Base-by-base conservation (phyloP, 129 eudicot genomes). In the Oenanthe sinensis region DNA sequence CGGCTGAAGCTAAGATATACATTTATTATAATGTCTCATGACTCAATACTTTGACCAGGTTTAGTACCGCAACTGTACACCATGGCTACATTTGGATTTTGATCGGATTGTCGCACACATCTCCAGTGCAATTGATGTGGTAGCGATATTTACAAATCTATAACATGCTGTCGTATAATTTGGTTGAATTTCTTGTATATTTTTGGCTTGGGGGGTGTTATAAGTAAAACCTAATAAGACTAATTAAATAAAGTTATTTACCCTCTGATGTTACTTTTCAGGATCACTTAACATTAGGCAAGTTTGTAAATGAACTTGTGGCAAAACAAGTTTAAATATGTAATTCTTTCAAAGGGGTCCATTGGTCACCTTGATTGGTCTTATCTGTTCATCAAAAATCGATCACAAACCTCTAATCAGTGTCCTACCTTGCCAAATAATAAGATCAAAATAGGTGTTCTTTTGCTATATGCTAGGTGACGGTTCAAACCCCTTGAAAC, bases 281-380 rank as follows among this genome's bases (percentile, higher is more conserved):
- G 42, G 9, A 30, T 30, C 19, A 67, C 42, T 67, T 67, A 65
- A 24, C 40, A 30, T 40, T 65, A 24, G 71, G 7, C 30, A 58
- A 58, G 40, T 24, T 65, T 65, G 20, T 28, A 0, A 65, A 28
- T 12, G 71, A 28, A 65, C 30, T 16, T n/a, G 14, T 6, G 67
- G 68, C 68, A 60, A 20, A 15, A 14, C 54, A 49, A 15, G 65
- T 58, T 58, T 63, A 63, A 9, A 0, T 26, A 36, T 68, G 45
- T 16, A 68, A 10, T 20, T 24, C 15, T 85, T 33, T 33, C 36
- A 33, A 33, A 67, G 71, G 62, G 26, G n/a, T 69, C 74, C 85
- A 24, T 76, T 52, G 65, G 73, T 48, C 37, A 6, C 69, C 75
- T 70, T 46, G 79, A 8, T 77, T 74, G 60, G 70, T 42, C 76